A percentile compares a stretch with the other conserved stretches of the same genome.
These are phyloP conservation scores for Crithidia fasciculata DNA, from an alignment of 208 protist species.

Conservation along the genomic window DNA sequence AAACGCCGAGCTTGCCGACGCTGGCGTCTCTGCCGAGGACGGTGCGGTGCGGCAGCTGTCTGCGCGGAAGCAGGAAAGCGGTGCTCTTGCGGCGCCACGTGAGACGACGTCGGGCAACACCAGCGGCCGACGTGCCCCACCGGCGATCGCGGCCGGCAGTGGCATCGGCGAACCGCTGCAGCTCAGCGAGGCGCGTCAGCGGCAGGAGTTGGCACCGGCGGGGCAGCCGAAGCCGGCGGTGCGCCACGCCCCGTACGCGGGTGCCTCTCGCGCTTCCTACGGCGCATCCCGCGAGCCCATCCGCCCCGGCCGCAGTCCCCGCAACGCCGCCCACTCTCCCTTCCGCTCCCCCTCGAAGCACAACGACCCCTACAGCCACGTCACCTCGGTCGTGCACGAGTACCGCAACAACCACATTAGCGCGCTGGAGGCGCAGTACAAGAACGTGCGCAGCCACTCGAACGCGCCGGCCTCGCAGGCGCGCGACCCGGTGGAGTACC, in stretches of 20 bases:
- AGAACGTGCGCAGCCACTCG: constrained; percentile 28
- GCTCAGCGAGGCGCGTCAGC: constrained; percentile 16
- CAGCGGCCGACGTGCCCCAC: constrained; percentile 3
- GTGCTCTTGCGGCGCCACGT: constrained; percentile 41
- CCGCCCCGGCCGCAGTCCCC: constrained; percentile 2
- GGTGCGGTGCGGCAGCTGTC: constrained; percentile 55
- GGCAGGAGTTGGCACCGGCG: background rate
- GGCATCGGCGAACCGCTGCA: constrained; percentile 11
- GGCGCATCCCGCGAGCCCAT: constrained; percentile 16
- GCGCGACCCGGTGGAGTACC: background rate
- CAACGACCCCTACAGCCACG: constrained; percentile 49
- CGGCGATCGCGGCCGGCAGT: constrained; percentile 11
- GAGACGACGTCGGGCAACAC: constrained; percentile 6
- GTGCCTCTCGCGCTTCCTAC: background rate
- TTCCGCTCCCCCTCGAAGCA: constrained; percentile 11
- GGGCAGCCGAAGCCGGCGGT: constrained; percentile 1
- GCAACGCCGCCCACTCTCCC: constrained; percentile 3
- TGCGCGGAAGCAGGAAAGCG: constrained; percentile 30
- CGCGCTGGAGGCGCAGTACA: constrained; percentile 55
- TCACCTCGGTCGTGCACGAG: constrained; percentile 61
- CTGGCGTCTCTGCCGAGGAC: constrained; percentile 37
- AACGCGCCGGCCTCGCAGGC: constrained; percentile 4
- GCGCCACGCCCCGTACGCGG: constrained; percentile 5
- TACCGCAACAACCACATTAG: constrained; percentile 52
- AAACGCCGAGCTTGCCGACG: constrained; percentile 26